A percentile compares a stretch with the other conserved stretches of the same genome.
Evolutionary conservation across 495 filamentous ascomycete genomes (phyloP).

Genomic region (Talaromyces nanjingensis): DNA sequence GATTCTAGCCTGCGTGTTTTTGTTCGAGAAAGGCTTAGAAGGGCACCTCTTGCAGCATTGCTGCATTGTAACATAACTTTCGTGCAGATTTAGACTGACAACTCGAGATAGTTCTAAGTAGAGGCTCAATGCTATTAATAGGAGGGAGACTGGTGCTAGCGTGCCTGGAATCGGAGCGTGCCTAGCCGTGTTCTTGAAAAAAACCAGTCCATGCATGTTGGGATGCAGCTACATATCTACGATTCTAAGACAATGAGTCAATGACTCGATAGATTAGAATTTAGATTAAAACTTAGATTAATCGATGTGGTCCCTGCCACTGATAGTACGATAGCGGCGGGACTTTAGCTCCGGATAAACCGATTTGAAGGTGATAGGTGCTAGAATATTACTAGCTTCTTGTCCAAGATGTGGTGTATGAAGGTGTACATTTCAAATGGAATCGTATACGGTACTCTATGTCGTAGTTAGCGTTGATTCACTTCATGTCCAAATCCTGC

Average conservation of each 20-base stretch:
- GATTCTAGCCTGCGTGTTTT: neutral
- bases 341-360: neutral
- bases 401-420: neutral
- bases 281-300: neutral
- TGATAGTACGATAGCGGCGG: neutral
- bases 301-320: neutral
- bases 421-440: neutral
- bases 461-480: neutral
- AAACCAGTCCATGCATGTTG: neutral
- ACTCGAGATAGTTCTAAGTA: neutral
- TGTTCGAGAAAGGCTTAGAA: neutral
- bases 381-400: neutral
- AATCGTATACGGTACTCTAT: neutral
- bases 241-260: neutral
- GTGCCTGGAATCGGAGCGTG: neutral
- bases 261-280: neutral
- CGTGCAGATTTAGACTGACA: neutral
- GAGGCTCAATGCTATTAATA: neutral
- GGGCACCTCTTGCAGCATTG: neutral
- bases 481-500: neutral
- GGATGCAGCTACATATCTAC: neutral
- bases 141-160: neutral
- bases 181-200: neutral
- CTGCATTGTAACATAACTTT: neutral
- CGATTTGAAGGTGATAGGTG: neutral